Base-by-base conservation (phyloP, 2,329 filamentous ascomycete genomes). In the Podosphaera fusca region DNA sequence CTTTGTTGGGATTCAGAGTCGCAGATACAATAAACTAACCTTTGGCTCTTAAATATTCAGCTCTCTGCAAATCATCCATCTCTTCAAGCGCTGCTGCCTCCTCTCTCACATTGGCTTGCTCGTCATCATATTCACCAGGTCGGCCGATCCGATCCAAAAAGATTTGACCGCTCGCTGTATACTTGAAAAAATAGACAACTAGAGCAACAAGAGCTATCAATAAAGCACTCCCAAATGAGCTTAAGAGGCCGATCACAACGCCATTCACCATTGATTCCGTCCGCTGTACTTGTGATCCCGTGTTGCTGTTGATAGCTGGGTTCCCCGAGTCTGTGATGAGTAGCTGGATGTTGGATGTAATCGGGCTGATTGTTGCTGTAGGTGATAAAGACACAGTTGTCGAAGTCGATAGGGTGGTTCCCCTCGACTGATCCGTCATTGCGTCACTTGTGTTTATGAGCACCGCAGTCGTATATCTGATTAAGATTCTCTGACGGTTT, bases 81-180 rank as follows among this genome's bases (percentile, higher is more conserved):
- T 79, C 78, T 73, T 94, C 90, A 68, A 98, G 72, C 58, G 92
- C 92, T 70, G 95, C 88, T 40, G 87, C 88, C 78, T 98, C 92
- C 69, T 96, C 92, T 67, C 86, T 82, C 61, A 82, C 77, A 72
- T 95, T 95, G 9, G 87, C 86, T 72, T 96, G 90, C 70, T 96
- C 92, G 71, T 98, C 92, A 68, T 98, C 92, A 69, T 88, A 98
- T 71, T 96, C 92, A 64, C 92, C 92, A 0, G 92, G 92, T 59
- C 90, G 78, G 51, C 88, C 88, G 69, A 98, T 84, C 61, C 90
- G 82, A 72, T 98, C 92, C 63, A 98, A 78, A 61, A 96, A 80
- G 67, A 98, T 95, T 63, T 90, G 81, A 49, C 90, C 90, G 55
- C 84, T 84, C 57, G 77, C 80, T 42, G 90, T 95, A 69, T 94